These are phyloP conservation scores for Moelleriella libera DNA, from an alignment of 2,329 filamentous ascomycete species.

Conservation along the genomic window DNA sequence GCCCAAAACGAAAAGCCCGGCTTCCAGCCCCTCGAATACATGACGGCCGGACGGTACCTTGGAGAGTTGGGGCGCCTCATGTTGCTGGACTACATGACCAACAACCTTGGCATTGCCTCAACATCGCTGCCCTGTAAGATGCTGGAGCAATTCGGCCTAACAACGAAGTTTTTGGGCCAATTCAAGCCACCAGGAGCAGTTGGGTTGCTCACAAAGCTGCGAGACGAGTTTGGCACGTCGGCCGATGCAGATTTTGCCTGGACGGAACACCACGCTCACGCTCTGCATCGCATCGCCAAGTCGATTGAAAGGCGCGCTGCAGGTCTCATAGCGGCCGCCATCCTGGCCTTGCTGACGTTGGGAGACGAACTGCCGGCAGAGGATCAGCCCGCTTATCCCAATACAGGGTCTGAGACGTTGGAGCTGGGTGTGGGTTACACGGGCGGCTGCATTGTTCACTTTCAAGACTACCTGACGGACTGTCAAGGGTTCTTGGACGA, in stretches of 20 bases:
- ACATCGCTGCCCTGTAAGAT: constrained; percentile 40
- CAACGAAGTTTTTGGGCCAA: constrained; percentile 60
- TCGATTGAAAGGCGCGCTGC: constrained; percentile 60
- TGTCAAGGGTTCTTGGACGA: constrained; percentile 55
- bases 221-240: constrained; percentile 35
- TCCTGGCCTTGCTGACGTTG: constrained; percentile 53
- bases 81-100: constrained; percentile 49
- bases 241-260: constrained; percentile 40
- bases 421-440: constrained; percentile 68
- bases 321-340: constrained; percentile 59
- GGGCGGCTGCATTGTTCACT: constrained; percentile 67
- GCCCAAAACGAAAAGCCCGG: constrained; percentile 53
- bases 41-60: constrained; percentile 67
- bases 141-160: constrained; percentile 44
- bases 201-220: constrained; percentile 31
- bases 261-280: constrained; percentile 43
- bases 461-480: constrained; percentile 57
- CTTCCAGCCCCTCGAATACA: constrained; percentile 74
- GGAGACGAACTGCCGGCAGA: constrained; percentile 48
- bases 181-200: constrained; percentile 39
- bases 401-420: constrained; percentile 7
- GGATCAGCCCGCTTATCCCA: constrained; percentile 1
- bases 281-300: constrained; percentile 52
- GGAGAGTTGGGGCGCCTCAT: constrained; percentile 63
- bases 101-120: constrained; percentile 20